Percentiles rank a stretch among this genome's conserved stretches.
These are phyloP conservation scores for Globisporangium cederbergense DNA, from an alignment of 352 stramenopile genomes.

Conservation along the genomic window DNA sequence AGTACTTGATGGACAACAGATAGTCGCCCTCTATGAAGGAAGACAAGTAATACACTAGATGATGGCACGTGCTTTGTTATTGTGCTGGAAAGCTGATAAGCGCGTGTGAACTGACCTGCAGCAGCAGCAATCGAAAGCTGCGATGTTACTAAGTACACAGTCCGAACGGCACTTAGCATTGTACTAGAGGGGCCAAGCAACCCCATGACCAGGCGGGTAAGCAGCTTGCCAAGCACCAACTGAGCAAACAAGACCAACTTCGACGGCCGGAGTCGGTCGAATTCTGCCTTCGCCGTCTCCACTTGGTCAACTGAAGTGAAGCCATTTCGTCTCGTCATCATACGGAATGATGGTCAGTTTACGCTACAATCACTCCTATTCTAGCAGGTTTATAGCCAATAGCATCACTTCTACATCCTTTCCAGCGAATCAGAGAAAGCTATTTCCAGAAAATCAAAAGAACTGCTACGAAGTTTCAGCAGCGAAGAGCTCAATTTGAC, in stretches of 20 bases:
- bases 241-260: too few species aligned
- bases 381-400: background rate
- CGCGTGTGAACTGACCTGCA: too few species aligned
- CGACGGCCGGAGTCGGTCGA: background rate
- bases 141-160: too few species aligned
- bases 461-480: background rate
- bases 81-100: background rate
- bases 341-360: constrained; percentile 11
- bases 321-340: constrained; percentile 9
- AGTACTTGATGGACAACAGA: too few species aligned
- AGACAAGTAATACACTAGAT: background rate
- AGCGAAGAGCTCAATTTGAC: background rate
- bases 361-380: background rate
- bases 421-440: background rate
- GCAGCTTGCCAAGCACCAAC: too few species aligned
- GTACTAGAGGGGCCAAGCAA: too few species aligned
- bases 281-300: background rate
- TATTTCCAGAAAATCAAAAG: background rate
- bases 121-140: too few species aligned
- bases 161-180: too few species aligned
- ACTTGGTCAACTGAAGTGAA: background rate
- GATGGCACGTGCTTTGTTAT: background rate
- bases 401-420: background rate
- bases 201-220: too few species aligned
- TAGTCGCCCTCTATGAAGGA: background rate